A percentile compares a stretch with the other conserved stretches of the same genome.
Conservation (phyloP, 768 basidiomycete species). For the Heimioporus sp. region DNA sequence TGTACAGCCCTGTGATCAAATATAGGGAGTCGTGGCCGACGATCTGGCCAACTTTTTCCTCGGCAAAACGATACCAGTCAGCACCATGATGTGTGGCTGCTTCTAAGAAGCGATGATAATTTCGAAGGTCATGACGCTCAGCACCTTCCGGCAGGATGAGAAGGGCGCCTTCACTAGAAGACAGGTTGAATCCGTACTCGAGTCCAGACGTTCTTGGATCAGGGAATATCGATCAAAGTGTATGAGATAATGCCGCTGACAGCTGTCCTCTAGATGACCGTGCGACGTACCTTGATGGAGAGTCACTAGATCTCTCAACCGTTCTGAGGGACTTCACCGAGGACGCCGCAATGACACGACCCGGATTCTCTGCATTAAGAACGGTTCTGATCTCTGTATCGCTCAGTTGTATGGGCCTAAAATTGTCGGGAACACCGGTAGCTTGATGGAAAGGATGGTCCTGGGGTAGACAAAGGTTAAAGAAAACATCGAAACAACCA, state of each 20-base stretch:
- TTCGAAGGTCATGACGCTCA: conserved; percentile 15
- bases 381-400: conserved; percentile 2
- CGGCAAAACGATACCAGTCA: conserved; percentile 28
- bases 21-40: conserved; percentile 26
- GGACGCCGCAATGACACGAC: background rate
- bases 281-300: background rate
- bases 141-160: conserved; percentile 31
- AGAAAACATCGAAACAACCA: background rate
- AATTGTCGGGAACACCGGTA: background rate
- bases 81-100: conserved; percentile 18
- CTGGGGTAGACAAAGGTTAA: background rate
- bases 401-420: conserved; percentile 11
- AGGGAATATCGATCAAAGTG: background rate
- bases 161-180: conserved; percentile 25
- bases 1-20: conserved; percentile 11
- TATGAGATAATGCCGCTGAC: background rate
- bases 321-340: background rate
- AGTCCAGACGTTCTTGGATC: background rate
- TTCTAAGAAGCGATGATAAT: conserved; percentile 14
- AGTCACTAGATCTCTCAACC: background rate
- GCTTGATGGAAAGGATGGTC: background rate
- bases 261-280: background rate
- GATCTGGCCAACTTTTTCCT: conserved; percentile 11
- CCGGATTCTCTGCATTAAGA: conserved; percentile 1
- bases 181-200: conserved; percentile 7